Percentiles rank a stretch among this genome's conserved stretches.
Evolutionary conservation across 1,284 basidiomycete species (phyloP).

Genomic region (Laetiporus sulphureus): DNA sequence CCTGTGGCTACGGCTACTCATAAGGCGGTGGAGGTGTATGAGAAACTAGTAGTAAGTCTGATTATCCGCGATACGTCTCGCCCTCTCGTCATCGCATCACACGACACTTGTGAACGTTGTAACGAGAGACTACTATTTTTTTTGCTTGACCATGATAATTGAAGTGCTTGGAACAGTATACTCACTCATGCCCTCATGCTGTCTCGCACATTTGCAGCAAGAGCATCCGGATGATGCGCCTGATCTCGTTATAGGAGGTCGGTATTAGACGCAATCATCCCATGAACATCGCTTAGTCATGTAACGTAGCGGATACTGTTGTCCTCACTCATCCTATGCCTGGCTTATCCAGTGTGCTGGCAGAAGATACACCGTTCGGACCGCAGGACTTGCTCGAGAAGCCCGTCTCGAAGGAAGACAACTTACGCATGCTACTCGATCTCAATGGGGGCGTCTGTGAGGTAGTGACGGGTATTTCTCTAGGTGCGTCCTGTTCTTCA

Average conservation of each 20-base stretch:
- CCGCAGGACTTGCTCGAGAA: slow-evolving; percentile 85
- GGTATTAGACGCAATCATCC: slow-evolving; percentile 13
- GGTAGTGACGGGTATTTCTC: slow-evolving; percentile 83
- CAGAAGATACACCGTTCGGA: slow-evolving; percentile 37
- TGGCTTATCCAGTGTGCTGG: slow-evolving; percentile 43
- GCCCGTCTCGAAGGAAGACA: slow-evolving; percentile 75
- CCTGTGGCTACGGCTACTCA: slow-evolving; percentile 89
- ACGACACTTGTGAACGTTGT: too few species aligned
- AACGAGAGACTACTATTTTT: too few species aligned
- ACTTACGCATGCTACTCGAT: slow-evolving; percentile 83
- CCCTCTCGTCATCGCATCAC: too few species aligned
- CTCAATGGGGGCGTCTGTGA: slow-evolving; percentile 83
- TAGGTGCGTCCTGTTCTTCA: slow-evolving; percentile 46
- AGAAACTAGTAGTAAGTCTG: slow-evolving; percentile 66
- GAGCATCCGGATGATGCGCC: slow-evolving; percentile 79
- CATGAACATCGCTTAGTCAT: not conserved
- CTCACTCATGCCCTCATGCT: slow-evolving; percentile 1
- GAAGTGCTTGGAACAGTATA: slow-evolving; percentile 1
- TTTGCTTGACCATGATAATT: not conserved
- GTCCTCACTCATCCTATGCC: slow-evolving; percentile 76
- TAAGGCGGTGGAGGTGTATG: slow-evolving; percentile 93
- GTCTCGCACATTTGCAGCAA: too few species aligned
- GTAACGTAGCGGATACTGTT: slow-evolving; percentile 75
- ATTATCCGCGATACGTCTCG: not conserved
- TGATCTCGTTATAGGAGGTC: slow-evolving; percentile 90